Base-by-base conservation (phyloP, 805 yeast genomes). In the Candida ascalaphidarum region DNA sequence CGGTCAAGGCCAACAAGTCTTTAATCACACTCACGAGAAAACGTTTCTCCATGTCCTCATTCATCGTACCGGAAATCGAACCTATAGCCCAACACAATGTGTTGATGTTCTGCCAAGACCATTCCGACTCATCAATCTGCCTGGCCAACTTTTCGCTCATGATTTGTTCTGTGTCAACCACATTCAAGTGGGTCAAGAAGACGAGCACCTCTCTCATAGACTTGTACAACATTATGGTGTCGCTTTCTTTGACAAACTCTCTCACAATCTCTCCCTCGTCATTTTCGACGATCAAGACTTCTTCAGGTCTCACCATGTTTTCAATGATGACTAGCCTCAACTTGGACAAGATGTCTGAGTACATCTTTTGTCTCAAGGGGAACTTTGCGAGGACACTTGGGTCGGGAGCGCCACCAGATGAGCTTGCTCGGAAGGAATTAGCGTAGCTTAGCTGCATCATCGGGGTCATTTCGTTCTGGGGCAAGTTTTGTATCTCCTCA, bases 61-160 rank as follows among this genome's bases (percentile, higher is more conserved):
- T 86, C 98, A 92, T 92, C 1, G 98, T 83, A 50, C 98, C 97
- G 3, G 96, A 85, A 34, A 92, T 92, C 11, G 97, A 89, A 37
- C 99, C 99, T 54, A 92, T 92, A 8, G 99, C 99, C 99, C 99
- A 92, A 65, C 97, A 92, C 40, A 92, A 62, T 3, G 97, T 92
- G 56, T 92, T 92, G 46, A 92, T 81, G 51, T 89, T 89, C 53
- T 86, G 94, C 97, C 98, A 92, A 17, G 96, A 88, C 99, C 99
- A 92, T 61, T 92, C 98, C 31, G 83, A 70, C 24, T 94, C 97
- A 56, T 92, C 97, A 29, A 89, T 77, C 62, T 92, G 98, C 46
- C 81, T 74, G 11, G 92, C 83, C 41, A 92, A 70, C 58, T 92
- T 92, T 34, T 80, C 84, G 32, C 79, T 80, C 96, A 92, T 86